Evolutionary conservation across 441 rosid genomes (phyloP).

Genomic region (Aquilaria agallochum): DNA sequence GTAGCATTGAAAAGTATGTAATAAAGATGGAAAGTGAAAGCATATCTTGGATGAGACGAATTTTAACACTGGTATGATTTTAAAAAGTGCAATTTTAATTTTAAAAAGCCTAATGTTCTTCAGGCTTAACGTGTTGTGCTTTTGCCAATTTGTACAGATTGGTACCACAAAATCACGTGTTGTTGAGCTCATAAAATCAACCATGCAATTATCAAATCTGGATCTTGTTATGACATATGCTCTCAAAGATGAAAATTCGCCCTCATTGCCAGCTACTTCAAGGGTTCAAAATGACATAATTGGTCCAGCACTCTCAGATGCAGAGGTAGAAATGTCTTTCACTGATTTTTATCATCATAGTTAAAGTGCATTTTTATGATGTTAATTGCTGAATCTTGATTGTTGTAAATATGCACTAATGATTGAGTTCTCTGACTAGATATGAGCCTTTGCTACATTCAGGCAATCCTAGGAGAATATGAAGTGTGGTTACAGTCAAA

Average conservation of each 20-base stretch:
- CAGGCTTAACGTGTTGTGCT: slow-evolving; percentile 13
- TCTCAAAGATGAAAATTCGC: slow-evolving; percentile 56
- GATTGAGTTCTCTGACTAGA: slow-evolving; percentile 11
- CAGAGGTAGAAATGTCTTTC: slow-evolving; percentile 42
- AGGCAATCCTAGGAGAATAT: slow-evolving; percentile 73
- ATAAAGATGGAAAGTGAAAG: slow-evolving; percentile 76
- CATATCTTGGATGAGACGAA: slow-evolving; percentile 68
- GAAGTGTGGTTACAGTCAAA: slow-evolving; percentile 61
- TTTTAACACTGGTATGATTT: slow-evolving; percentile 56
- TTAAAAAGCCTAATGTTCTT: slow-evolving; percentile 9
- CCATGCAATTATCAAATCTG: slow-evolving; percentile 69
- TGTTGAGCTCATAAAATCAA: slow-evolving; percentile 72
- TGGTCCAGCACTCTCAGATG: slow-evolving; percentile 69
- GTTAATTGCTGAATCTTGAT: not conserved
- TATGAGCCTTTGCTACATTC: slow-evolving; percentile 18
- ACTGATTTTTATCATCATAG: slow-evolving; percentile 9
- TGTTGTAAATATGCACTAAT: slow-evolving; percentile 2
- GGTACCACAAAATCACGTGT: slow-evolving; percentile 61
- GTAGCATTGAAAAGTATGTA: slow-evolving; percentile 44
- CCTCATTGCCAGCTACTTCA: slow-evolving; percentile 45
- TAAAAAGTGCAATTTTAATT: slow-evolving; percentile 11
- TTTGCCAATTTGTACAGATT: slow-evolving; percentile 48
- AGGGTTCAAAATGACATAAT: slow-evolving; percentile 67
- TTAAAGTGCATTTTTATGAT: slow-evolving; percentile 1
- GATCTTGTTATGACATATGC: slow-evolving; percentile 62